Base-by-base conservation (phyloP, 352 stramenopile genomes). In the Pythium insidiosum region DNA sequence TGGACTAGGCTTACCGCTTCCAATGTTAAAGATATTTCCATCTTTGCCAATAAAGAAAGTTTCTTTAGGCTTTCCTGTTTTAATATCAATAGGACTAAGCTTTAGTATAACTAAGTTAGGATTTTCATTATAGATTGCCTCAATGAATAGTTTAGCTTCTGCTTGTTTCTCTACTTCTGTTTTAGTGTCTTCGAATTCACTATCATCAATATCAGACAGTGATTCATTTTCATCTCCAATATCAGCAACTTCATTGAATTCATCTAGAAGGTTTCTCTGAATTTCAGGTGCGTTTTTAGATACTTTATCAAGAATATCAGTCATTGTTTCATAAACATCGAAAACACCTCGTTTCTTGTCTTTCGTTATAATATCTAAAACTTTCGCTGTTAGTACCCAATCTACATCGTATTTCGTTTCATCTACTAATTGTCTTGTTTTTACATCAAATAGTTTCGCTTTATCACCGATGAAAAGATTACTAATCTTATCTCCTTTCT, bases 361-460 rank as follows among this genome's bases (percentile, higher is more conserved):
- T n/a, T n/a, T n/a, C n/a, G n/a, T n/a, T n/a, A n/a, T n/a, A n/a
- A n/a, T n/a, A n/a, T n/a, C n/a, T n/a, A n/a, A n/a, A n/a, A n/a
- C n/a, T n/a, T n/a, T n/a, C n/a, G n/a, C n/a, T n/a, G n/a, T n/a
- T n/a, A n/a, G n/a, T n/a, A n/a, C n/a, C n/a, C n/a, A n/a, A n/a
- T n/a, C n/a, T n/a, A n/a, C n/a, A n/a, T n/a, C n/a, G n/a, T n/a
- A n/a, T n/a, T n/a, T n/a, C n/a, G n/a, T n/a, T n/a, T 38, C 19
- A 11, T 7, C n/a, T 13, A 53, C 29, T 30, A 53, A 44, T 47
- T 33, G 28, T 47, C 5, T 31, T 21, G 39, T 47, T 35, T 24
- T 24, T 13, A 33, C 12, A 40, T 40, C 30, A 53, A 41, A 53
- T 37, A 35, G 22, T 47, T 53, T 39, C 5, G 15, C 20, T 18